Base-by-base conservation (phyloP, 1,284 basidiomycete genomes). In the Ganoderma meredithae region DNA sequence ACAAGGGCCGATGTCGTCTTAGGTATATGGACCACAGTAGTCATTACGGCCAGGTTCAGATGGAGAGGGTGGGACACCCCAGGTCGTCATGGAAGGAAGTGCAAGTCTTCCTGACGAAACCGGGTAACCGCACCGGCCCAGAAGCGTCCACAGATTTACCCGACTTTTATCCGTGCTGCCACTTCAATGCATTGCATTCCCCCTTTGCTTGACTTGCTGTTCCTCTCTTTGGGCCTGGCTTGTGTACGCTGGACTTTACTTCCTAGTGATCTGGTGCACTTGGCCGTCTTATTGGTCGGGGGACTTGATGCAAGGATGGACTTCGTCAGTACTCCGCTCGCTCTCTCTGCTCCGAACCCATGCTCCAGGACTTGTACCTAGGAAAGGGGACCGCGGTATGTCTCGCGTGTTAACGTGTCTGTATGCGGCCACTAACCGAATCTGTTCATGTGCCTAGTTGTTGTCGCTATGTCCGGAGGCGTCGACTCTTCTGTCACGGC, bases 401-500 rank as follows among this genome's bases (percentile, higher is more conserved):
- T 62, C 3, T 22, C 22, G 55, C 13, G 43, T 39, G 55, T 10
- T 55, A 25, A 25, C 4, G 7, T 27, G 36, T 2, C 13, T 39
- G 27, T 9, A 0, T 33, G 63, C 33, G 40, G 36, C 10, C 22
- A 40, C 10, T 56, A 49, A 22, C 36, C 12, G 4, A 8, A 10
- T 15, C 22, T 10, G 4, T 27, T 2, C 41, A 10, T 60, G 1
- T 61, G n/a, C 39, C 2, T 56, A 95, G 95, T 98, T 59, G 88
- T 95, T 0, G 88, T 98, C 2, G 96, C 94, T 39, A 96, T 98
- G 93, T 98, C 95, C 0, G 97, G 97, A 44, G 97, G 97, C 0
- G 97, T 99, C 4, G 97, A 99, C 79, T 98, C 96, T 1, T 95
- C 94, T 3, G 94, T 96, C 7, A 85, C 92, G 0, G 93, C 95